A percentile compares a stretch with the other conserved stretches of the same genome.
phyloP scores from a whole-genome alignment of 2,329 filamentous ascomycete species.

The Hypoxylon sp. region DNA sequence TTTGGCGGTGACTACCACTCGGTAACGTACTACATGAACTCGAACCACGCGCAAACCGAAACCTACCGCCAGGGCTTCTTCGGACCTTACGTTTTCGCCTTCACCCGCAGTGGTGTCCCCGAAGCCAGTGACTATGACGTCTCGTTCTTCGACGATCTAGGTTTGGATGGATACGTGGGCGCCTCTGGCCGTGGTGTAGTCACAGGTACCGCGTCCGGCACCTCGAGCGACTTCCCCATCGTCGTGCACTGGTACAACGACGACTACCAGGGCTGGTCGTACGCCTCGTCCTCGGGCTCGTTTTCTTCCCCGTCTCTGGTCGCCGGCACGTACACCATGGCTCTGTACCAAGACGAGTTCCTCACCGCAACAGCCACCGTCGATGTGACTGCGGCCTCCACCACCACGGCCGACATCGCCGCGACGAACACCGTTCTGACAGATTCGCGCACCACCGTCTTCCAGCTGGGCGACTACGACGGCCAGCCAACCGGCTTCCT shows the following conservation, averaged over 20 bases:
- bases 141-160: conserved; percentile 63
- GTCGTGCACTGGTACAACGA: conserved; percentile 67
- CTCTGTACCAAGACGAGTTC: conserved; percentile 65
- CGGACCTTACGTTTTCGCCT: conserved; percentile 66
- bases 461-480: conserved; percentile 66
- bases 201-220: conserved; percentile 61
- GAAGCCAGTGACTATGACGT: conserved; percentile 55
- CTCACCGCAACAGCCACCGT: conserved; percentile 57
- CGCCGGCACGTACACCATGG: conserved; percentile 67
- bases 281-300: conserved; percentile 54
- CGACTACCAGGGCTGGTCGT: conserved; percentile 66
- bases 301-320: conserved; percentile 68
- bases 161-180: conserved; percentile 61
- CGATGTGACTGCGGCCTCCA: conserved; percentile 56
- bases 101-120: conserved; percentile 61
- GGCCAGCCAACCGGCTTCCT: conserved; percentile 63
- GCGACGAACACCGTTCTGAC: conserved; percentile 48
- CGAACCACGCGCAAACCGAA: conserved; percentile 64
- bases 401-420: conserved; percentile 58
- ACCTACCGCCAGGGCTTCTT: conserved; percentile 64
- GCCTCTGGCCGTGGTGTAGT: conserved; percentile 60
- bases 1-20: conserved; percentile 59
- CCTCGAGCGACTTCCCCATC: conserved; percentile 55
- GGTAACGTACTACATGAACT: conserved; percentile 70
- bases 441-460: conserved; percentile 56